Evolutionary conservation across 345 rosid species (phyloP).

Genomic region (Lagerstroemia speciosa): DNA sequence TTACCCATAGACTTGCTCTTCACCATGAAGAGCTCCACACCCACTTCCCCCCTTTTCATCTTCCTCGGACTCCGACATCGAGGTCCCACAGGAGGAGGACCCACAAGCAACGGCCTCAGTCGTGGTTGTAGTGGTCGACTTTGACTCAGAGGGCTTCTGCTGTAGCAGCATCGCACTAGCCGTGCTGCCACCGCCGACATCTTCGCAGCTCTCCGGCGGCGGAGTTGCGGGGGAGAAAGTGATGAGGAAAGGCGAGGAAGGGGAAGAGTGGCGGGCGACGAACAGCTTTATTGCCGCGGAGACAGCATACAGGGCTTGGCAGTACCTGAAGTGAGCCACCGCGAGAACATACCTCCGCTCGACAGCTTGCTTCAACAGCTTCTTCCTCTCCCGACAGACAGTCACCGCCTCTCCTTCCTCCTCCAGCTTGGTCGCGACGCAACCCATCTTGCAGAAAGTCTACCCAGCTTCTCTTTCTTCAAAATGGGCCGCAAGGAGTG

Average conservation of each 20-base stretch:
- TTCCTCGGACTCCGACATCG: conserved; percentile 11
- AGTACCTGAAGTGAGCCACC: conserved; percentile 57
- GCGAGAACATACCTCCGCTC: conserved; percentile 56
- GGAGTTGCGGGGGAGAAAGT: conserved; percentile 43
- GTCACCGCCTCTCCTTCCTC: conserved; percentile 69
- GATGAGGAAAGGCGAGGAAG: conserved; percentile 57
- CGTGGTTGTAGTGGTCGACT: conserved; percentile 14
- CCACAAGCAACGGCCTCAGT: conserved; percentile 35
- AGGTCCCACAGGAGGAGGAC: conserved; percentile 31
- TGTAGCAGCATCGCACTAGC: conserved; percentile 50
- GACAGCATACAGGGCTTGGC: conserved; percentile 59
- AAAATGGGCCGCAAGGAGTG: conserved; percentile 5
- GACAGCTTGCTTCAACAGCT: conserved; percentile 44
- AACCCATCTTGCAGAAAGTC: conserved; percentile 36
- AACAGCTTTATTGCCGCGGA: conserved; percentile 62
- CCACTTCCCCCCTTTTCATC: conserved; percentile 3
- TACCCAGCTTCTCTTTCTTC: not conserved
- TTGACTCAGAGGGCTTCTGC: conserved; percentile 33
- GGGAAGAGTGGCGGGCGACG: conserved; percentile 60
- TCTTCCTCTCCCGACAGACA: conserved; percentile 56
- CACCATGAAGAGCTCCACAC: not conserved
- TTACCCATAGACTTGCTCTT: conserved; percentile 18
- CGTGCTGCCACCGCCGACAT: conserved; percentile 19
- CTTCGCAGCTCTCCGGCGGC: not conserved
- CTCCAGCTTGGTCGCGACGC: conserved; percentile 59